Evolutionary conservation across 495 filamentous ascomycete species (phyloP), one percentile per base, ranked within the genome.

Genomic region (Bombardia bombarda): DNA sequence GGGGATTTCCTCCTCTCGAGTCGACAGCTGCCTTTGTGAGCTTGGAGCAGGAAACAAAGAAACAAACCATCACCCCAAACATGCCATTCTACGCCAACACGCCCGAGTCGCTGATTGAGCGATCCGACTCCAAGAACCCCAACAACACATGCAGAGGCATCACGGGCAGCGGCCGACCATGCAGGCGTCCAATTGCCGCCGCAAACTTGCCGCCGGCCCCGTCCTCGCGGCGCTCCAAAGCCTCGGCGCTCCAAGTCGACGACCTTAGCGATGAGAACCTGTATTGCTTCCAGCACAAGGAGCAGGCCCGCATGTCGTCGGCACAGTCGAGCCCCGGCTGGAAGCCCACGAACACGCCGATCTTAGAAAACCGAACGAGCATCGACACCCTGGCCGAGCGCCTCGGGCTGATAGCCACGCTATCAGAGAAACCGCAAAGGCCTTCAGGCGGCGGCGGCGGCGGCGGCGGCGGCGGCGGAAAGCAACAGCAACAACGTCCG

Each of bases 281-380:
- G 42, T 98, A 87, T 58, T 98, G 92, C 72, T 93, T 87, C 83
- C 85, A 93, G 56, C 92, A 98, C 63, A 87, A 86, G 51, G 87
- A 93, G 46, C 92, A 98, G 60, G 87, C 87, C 17, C 62, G 50
- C 35, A 44, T 56, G 26, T 66, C 68, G 14, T 66, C 68, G 14
- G 57, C 68, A 4, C 48, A 50, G 8, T 69, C 70, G 21, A 71
- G 56, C 28, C 63, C 69, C 0, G 67, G 65, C 4, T 57, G 65
- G 7, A 49, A 53, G 28, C 40, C 51, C 31, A 49, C 55, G 18
- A 42, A 52, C 10, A 61, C 51, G 10, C 57, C 62, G 0, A 65
- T 68, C 6, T 46, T 77, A 19, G 69, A 80, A 51, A 66, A 78
- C 40, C 72, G 83, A 42, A 79, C 76, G 30, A 95, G 88, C 56